These are phyloP conservation scores for Saturnispora silvae DNA, from an alignment of 805 yeast species.

Conservation along the genomic window DNA sequence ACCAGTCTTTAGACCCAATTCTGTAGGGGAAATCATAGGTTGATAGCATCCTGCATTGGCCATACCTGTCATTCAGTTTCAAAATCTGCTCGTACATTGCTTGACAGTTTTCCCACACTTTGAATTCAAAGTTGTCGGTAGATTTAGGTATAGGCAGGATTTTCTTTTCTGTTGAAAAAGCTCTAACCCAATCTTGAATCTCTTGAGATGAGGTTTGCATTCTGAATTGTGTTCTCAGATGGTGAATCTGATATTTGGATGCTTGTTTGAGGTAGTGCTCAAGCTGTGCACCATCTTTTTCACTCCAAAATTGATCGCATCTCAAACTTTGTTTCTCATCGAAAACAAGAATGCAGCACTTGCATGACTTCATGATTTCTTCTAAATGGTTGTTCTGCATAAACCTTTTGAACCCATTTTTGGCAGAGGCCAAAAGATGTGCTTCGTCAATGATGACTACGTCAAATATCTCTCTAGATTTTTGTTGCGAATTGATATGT, in stretches of 20 bases:
- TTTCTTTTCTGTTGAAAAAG: conserved; percentile 25
- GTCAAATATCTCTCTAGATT: conserved; percentile 25
- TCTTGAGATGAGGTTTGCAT: conserved; percentile 27
- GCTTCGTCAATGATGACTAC: conserved; percentile 37
- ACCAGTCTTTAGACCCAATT: conserved; percentile 35
- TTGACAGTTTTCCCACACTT: conserved; percentile 32
- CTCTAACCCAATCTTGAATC: conserved; percentile 31
- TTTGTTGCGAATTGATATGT: conserved; percentile 27
- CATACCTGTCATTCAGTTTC: conserved; percentile 22
- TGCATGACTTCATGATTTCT: conserved; percentile 30
- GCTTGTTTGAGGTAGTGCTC: conserved; percentile 9
- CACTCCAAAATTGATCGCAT: conserved; percentile 36
- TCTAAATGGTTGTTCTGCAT: conserved; percentile 34
- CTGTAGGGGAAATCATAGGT: conserved; percentile 39
- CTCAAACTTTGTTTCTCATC: conserved; percentile 36
- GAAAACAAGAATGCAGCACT: conserved; percentile 32
- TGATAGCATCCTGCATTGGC: conserved; percentile 33
- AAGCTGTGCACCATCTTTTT: conserved; percentile 29
- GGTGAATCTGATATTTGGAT: conserved; percentile 14
- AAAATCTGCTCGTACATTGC: conserved; percentile 30
- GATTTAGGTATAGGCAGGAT: conserved; percentile 27
- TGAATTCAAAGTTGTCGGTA: conserved; percentile 16
- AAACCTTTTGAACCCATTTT: conserved; percentile 35
- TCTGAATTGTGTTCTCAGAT: conserved; percentile 31
- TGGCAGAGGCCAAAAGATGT: conserved; percentile 32